Conservation (phyloP, 106 monocot genomes). For the Phalaenopsis equestris region DNA sequence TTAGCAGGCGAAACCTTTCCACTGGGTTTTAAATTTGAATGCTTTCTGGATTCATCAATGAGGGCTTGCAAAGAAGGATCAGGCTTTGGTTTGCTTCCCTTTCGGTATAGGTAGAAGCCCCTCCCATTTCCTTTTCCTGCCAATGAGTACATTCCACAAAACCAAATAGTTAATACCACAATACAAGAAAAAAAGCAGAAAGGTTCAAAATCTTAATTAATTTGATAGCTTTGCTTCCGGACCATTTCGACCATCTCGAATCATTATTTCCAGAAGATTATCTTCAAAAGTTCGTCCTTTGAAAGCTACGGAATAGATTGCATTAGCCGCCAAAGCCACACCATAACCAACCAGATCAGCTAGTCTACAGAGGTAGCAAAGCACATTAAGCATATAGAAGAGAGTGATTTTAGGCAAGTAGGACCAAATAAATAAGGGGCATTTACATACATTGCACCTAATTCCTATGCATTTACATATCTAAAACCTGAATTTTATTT, state of each 20-base stretch:
- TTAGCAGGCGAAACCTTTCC: conserved; percentile 51
- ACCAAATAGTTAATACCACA: background rate
- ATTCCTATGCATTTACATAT: no score
- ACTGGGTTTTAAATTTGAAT: conserved; percentile 37
- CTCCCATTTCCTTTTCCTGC: conserved; percentile 88
- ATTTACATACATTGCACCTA: background rate
- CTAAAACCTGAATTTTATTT: no score
- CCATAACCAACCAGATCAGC: conserved; percentile 91
- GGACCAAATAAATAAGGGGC: no score
- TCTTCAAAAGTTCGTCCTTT: conserved; percentile 49
- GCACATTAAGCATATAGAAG: background rate
- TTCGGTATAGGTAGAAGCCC: conserved; percentile 83
- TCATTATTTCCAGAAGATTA: conserved; percentile 49
- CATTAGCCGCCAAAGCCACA: conserved; percentile 75
- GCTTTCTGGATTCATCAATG: conserved; percentile 67
- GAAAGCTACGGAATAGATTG: conserved; percentile 52
- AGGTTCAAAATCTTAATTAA: background rate
- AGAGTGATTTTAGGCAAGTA: no score
- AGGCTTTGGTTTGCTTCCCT: conserved; percentile 86
- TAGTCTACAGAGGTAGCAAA: conserved; percentile 29
- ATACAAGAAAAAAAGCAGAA: background rate
- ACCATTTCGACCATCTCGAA: conserved; percentile 72
- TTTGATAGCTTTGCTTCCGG: background rate
- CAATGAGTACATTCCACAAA: background rate
- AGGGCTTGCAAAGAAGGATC: conserved; percentile 57